Evolutionary conservation across 176 grass and related monocot species (phyloP).

Genomic region (Typha latifolia): DNA sequence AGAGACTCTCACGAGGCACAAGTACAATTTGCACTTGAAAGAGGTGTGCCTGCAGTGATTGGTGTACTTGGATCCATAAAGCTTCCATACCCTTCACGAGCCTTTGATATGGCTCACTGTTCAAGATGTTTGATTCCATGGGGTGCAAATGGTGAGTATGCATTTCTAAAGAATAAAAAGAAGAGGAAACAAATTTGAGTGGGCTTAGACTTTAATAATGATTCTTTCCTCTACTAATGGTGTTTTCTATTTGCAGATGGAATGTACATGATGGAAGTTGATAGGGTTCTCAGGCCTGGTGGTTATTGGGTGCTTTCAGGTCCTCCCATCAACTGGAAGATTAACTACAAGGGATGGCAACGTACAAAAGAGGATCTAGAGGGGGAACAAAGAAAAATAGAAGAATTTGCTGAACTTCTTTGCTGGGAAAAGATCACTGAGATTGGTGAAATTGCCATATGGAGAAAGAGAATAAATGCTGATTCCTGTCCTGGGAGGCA

Average conservation of each 20-base stretch:
- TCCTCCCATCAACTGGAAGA: conserved; percentile 86
- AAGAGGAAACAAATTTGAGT: not conserved
- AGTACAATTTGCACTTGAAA: conserved; percentile 85
- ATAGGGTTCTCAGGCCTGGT: conserved; percentile 75
- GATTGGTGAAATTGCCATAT: conserved; percentile 53
- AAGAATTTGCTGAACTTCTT: conserved; percentile 56
- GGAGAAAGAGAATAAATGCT: conserved; percentile 56
- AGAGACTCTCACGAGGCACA: conserved; percentile 94
- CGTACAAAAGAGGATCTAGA: conserved; percentile 61
- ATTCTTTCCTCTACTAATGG: not conserved
- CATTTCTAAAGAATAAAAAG: not conserved
- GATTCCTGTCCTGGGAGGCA: conserved; percentile 28
- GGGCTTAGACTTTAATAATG: too few species aligned
- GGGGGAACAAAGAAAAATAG: conserved; percentile 58
- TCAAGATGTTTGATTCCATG: conserved; percentile 92
- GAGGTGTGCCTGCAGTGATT: conserved; percentile 81
- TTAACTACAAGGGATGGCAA: conserved; percentile 39
- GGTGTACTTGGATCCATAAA: conserved; percentile 83
- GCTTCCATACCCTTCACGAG: conserved; percentile 71
- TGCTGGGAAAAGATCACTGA: conserved; percentile 90
- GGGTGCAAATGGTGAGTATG: conserved; percentile 53
- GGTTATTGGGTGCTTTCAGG: conserved; percentile 94
- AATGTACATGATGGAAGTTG: conserved; percentile 92
- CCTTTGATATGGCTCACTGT: conserved; percentile 98
- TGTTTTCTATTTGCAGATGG: conserved; percentile 28